phyloP scores from a whole-genome alignment of 106 monocot species.

The Platanthera guangdongensis region DNA sequence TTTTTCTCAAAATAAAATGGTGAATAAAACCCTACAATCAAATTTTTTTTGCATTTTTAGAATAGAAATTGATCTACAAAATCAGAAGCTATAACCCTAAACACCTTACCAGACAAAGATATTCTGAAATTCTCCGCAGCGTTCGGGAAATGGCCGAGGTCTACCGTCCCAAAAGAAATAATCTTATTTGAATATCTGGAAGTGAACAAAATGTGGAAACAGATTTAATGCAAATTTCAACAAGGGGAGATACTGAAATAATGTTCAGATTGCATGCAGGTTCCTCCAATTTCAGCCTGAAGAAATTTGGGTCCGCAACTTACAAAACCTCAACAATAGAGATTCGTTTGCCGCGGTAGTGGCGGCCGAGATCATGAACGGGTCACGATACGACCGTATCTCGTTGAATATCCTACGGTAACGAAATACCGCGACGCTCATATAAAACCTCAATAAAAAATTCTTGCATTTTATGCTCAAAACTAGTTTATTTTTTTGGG shows the following conservation, averaged over 20 bases:
- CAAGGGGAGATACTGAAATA: too few species aligned
- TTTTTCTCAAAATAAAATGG: not conserved
- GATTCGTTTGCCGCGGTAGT: too few species aligned
- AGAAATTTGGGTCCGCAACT: not conserved
- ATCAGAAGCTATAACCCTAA: slow-evolving; percentile 2
- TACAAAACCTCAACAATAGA: not conserved
- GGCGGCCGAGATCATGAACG: too few species aligned
- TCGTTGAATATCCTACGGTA: too few species aligned
- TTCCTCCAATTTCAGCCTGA: not conserved
- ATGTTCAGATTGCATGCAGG: too few species aligned
- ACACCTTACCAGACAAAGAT: slow-evolving; percentile 44
- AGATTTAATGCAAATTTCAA: too few species aligned
- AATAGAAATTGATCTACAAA: not conserved
- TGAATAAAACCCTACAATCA: not conserved
- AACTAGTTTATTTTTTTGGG: too few species aligned
- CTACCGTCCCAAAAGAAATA: slow-evolving; percentile 81
- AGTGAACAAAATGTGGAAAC: slow-evolving; percentile 3
- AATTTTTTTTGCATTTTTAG: not conserved
- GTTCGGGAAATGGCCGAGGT: slow-evolving; percentile 93
- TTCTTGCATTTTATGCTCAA: too few species aligned
- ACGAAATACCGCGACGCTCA: too few species aligned
- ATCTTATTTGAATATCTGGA: slow-evolving; percentile 87
- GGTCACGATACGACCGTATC: too few species aligned
- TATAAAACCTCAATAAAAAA: too few species aligned
- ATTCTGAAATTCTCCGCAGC: slow-evolving; percentile 84